These are phyloP conservation scores for Funneliformis caledonium DNA, from an alignment of 371 early-diverging fungal genomes.

Conservation along the genomic window DNA sequence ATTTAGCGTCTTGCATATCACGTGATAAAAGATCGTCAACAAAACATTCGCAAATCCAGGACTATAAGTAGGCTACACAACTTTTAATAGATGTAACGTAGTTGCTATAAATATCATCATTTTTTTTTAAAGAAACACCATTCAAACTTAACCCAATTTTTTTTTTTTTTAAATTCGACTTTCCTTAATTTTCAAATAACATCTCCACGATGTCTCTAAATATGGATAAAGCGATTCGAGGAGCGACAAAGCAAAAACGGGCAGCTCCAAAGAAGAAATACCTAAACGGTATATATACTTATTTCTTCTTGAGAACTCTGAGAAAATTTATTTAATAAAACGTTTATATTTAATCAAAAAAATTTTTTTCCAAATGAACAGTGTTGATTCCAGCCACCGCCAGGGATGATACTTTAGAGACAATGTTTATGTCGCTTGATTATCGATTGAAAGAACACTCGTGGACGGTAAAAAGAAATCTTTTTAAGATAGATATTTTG, in stretches of 20 bases:
- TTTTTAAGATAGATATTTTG: background rate
- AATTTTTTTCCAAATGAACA: background rate
- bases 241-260: constrained; percentile 38
- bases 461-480: constrained; percentile 35
- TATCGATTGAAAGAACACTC: constrained; percentile 28
- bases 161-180: too few relatives aligned
- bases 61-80: too few relatives aligned
- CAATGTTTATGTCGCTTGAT: constrained; percentile 26
- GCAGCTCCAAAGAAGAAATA: constrained; percentile 40
- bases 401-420: background rate
- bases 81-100: too few relatives aligned
- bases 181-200: too few relatives aligned
- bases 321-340: background rate
- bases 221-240: constrained; percentile 41
- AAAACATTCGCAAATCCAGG: too few relatives aligned
- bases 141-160: too few relatives aligned
- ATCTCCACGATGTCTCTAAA: background rate
- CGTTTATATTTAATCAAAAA: too few relatives aligned
- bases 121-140: too few relatives aligned
- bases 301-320: background rate
- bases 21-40: too few relatives aligned
- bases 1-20: too few relatives aligned
- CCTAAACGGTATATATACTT: constrained; percentile 29
- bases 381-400: constrained; percentile 36
- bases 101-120: too few relatives aligned